These are phyloP conservation scores for Pleodorina starrii DNA, from an alignment of 139 green algal genomes.

Conservation along the genomic window DNA sequence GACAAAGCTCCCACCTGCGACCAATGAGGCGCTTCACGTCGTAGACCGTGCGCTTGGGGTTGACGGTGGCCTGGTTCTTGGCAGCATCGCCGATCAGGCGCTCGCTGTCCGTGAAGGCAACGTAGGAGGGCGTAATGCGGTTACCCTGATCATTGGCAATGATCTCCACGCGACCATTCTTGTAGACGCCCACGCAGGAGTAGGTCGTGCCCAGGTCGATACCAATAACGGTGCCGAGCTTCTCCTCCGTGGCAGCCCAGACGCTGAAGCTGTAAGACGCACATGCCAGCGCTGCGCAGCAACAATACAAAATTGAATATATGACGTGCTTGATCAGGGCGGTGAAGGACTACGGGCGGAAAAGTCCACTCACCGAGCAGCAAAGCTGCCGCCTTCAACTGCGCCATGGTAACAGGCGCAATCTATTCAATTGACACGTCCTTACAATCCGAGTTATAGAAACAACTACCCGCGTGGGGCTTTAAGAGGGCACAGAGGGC, in stretches of 20 bases:
- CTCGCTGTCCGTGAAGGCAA: conserved; percentile 99
- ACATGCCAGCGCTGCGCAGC: conserved; percentile 36
- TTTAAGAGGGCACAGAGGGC: background rate
- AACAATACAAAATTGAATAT: too few species aligned
- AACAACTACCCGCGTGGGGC: background rate
- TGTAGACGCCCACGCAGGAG: conserved; percentile 99
- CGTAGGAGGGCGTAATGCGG: conserved; percentile 98
- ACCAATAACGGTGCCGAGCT: conserved; percentile 92
- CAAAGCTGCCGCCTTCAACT: conserved; percentile 36
- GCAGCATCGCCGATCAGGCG: conserved; percentile 98
- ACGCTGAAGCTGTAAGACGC: conserved; percentile 39
- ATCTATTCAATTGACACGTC: background rate
- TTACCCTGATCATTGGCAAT: conserved; percentile 99
- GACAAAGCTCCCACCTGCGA: conserved; percentile 80
- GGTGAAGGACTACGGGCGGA: too few species aligned
- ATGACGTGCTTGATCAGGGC: too few species aligned
- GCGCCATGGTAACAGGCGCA: conserved; percentile 28
- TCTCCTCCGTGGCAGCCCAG: conserved; percentile 61
- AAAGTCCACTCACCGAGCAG: conserved; percentile 30
- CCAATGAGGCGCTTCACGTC: conserved; percentile 99
- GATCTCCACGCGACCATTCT: conserved; percentile 98
- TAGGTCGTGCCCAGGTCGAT: conserved; percentile 99
- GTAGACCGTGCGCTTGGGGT: conserved; percentile 96
- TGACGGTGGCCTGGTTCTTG: conserved; percentile 98
- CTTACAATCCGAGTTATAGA: background rate